Base-by-base conservation (phyloP, 768 basidiomycete species). In the Suillus alpinus region DNA sequence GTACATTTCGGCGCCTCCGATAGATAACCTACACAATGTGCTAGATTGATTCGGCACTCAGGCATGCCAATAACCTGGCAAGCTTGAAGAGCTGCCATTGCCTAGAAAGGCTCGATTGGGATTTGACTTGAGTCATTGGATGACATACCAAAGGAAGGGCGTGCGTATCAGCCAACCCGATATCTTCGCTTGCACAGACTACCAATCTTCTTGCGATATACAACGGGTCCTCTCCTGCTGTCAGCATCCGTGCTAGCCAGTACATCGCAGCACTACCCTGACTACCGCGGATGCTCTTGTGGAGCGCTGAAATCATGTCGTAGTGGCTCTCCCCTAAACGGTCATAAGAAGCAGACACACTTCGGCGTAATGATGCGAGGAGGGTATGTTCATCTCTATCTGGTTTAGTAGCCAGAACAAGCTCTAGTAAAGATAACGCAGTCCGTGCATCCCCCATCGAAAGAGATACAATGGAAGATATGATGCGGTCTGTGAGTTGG, bases 221-320 rank as follows among this genome's bases (percentile, higher is more conserved):
- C 51, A 92, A 66, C 4, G 92, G 89, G 72, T 94, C 92, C 70
- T 93, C 92, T 20, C 91, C 92, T 31, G 83, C 87, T 39, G 78
- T 81, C 37, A 93, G 77, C 92, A 93, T 93, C 55, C 90, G 82
- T 10, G 92, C 91, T 23, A 95, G 79, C 91, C 92, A 95, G 70
- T 94, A 95, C 78, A 94, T 75, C 6, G 92, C 92, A 0, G 91
- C 93, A 66, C 80, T 80, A 6, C 85, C 85, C 63, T 93, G 85
- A 59, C 86, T 84, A 8, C 91, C 93, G 37, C 93, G 82, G 37
- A 94, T 82, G 60, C 85, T 85, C 73, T 95, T 95, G 75, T 95
- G 92, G 65, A 94, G 76, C 3, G 89, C 92, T 36, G 86, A 89
- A 65, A 92, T 92, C 85, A 90, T 86, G 71, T 93, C 91, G 68